These are phyloP conservation scores for Termitomyces sp. DNA, from an alignment of 768 basidiomycete species.

Conservation along the genomic window DNA sequence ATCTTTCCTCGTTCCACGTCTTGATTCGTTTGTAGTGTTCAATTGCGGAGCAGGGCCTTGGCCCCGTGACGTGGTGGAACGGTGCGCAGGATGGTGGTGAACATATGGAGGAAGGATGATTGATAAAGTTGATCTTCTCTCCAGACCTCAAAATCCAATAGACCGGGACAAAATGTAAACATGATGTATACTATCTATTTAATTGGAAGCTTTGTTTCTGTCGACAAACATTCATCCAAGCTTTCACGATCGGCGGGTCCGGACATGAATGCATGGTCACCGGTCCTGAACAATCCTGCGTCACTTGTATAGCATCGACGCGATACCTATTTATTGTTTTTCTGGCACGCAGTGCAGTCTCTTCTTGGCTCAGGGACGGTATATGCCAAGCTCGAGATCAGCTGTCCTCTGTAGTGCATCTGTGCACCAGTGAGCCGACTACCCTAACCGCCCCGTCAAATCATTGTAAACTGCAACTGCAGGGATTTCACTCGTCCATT, in stretches of 20 bases:
- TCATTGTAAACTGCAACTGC: too few species aligned
- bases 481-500: background rate
- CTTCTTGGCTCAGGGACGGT: background rate
- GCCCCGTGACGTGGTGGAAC: constrained; percentile 74
- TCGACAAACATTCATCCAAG: background rate
- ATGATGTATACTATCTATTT: background rate
- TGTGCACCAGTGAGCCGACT: background rate
- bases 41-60: constrained; percentile 78
- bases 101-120: constrained; percentile 38
- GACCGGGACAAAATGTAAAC: constrained; percentile 1
- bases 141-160: background rate
- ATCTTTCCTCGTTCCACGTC: background rate
- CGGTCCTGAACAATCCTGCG: too few species aligned
- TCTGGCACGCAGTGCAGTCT: background rate
- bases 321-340: background rate
- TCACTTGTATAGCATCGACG: background rate
- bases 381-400: background rate
- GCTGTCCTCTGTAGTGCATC: background rate
- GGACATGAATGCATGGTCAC: background rate
- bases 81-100: constrained; percentile 38
- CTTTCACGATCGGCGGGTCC: background rate
- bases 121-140: background rate
- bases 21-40: constrained; percentile 49
- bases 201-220: background rate
- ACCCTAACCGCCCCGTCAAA: background rate